Evolutionary conservation across 2,329 filamentous ascomycete species (phyloP), one percentile per base, ranked within the genome.

Genomic region (Colletotrichum limetticola): DNA sequence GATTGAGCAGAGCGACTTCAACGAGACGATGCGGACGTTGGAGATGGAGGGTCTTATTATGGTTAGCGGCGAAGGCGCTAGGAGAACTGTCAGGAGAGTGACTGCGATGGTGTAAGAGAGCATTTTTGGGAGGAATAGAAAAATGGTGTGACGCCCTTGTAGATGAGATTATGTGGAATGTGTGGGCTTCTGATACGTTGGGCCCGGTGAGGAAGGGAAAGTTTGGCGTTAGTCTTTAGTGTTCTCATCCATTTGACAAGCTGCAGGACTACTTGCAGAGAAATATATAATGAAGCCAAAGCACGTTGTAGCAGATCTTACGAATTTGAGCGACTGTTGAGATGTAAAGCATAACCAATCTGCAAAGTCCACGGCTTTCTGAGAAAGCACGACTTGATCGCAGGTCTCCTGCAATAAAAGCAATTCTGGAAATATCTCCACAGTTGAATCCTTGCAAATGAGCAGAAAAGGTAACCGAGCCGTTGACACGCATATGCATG

Each of bases 21-120:
- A 90, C 14, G 95, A 98, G 82, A 93, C 92, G 14, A 89, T 98
- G 81, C 88, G 93, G 75, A 86, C 88, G 12, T 85, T 98, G 72
- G 96, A 99, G 86, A 90, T 93, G 75, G 97, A 98, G 84, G 97
- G 95, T 0, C 85, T 90, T 37, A 88, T 98, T 70, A 93, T 93
- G 83, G 87, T 98, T 22, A 87, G 89, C 42, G 97, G 97, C 0
- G 96, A 98, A 78, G 97, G 97, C 4, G 89, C 93, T 22, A 91
- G 96, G 83, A 94, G 92, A 84, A 94, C 85, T 75, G 92, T 99
- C 63, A 91, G 96, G 79, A 91, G 95, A 78, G 90, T 97, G 57
- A 94, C 88, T 57, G 85, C 84, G 37, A 80, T 86, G 59, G 83
- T 84, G 8, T 82, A 68, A 11, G 16, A 30, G 60, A n/a, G 19